phyloP scores from a whole-genome alignment of 768 basidiomycete genomes.

The Clitopilus passeckerianus region DNA sequence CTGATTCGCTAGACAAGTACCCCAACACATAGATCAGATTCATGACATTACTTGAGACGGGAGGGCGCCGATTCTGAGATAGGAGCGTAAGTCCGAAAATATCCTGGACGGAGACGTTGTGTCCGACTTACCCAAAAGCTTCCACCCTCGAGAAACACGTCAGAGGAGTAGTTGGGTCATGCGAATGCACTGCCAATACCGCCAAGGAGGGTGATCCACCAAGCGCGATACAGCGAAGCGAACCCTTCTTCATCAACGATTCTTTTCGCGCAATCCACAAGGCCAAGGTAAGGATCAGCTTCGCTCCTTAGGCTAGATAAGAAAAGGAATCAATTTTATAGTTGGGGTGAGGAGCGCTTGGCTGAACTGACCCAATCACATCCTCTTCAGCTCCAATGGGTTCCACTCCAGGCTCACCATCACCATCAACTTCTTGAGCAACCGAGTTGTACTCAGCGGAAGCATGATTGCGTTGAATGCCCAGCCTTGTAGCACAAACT shows the following conservation, averaged over 20 bases:
- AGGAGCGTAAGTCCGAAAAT: slow-evolving; percentile 19
- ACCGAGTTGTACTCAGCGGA: slow-evolving; percentile 72
- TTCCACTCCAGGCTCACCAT: slow-evolving; percentile 53
- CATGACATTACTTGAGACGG: background rate
- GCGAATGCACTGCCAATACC: slow-evolving; percentile 53
- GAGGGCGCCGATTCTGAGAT: background rate
- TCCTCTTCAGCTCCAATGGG: slow-evolving; percentile 74
- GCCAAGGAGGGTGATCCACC: slow-evolving; percentile 78
- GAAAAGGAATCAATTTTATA: slow-evolving; percentile 4
- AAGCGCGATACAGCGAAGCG: slow-evolving; percentile 70
- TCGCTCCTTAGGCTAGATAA: slow-evolving; percentile 60
- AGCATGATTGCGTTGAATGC: slow-evolving; percentile 82
- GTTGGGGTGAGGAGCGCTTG: slow-evolving; percentile 2
- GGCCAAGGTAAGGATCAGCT: slow-evolving; percentile 72
- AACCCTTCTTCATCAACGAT: slow-evolving; percentile 80
- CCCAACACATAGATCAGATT: background rate
- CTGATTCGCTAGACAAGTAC: background rate
- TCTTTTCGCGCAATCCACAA: slow-evolving; percentile 70
- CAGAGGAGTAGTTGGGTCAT: slow-evolving; percentile 15
- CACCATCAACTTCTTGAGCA: slow-evolving; percentile 66
- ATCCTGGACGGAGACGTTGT: background rate
- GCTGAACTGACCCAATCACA: slow-evolving; percentile 66
- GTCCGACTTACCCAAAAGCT: background rate
- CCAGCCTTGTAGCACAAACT: slow-evolving; percentile 72
- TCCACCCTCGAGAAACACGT: background rate